phyloP scores from a whole-genome alignment of 208 protist genomes.

The Phytomonas francai region DNA sequence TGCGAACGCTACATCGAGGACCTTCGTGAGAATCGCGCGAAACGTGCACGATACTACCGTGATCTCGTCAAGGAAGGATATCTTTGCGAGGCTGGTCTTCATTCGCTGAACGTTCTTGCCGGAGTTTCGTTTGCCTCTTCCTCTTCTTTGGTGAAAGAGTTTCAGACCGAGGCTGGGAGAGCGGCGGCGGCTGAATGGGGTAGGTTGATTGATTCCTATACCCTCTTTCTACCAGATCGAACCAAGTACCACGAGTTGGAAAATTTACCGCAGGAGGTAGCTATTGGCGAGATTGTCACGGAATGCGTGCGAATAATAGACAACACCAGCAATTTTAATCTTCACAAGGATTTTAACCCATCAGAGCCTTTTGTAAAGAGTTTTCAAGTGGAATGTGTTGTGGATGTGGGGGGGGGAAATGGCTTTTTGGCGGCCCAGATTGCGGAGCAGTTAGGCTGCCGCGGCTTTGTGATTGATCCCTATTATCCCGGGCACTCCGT shows the following conservation, averaged over 20 bases:
- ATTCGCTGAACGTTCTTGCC: slow-evolving; percentile 8
- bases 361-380: neutral
- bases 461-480: slow-evolving; percentile 62
- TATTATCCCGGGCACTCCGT: slow-evolving; percentile 63
- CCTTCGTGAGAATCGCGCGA: slow-evolving; percentile 2
- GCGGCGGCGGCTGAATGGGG: no score
- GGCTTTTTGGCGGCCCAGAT: slow-evolving; percentile 67
- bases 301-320: slow-evolving; percentile 2
- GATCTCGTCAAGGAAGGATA: slow-evolving; percentile 13
- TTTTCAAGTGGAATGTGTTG: slow-evolving; percentile 30
- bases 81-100: slow-evolving; percentile 14
- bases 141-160: no score
- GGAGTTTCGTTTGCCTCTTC: neutral
- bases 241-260: slow-evolving; percentile 74
- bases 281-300: slow-evolving; percentile 54
- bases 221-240: slow-evolving; percentile 59
- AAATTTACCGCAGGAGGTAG: slow-evolving; percentile 79
- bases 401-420: slow-evolving; percentile 80
- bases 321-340: neutral
- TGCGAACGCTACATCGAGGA: slow-evolving; percentile 8
- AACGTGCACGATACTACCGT: slow-evolving; percentile 9
- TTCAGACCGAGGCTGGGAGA: no score
- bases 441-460: slow-evolving; percentile 48
- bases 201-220: slow-evolving; percentile 59
- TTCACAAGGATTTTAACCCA: neutral